phyloP scores from a whole-genome alignment of 169 alveolate genomes.

The Babesia ovata region DNA sequence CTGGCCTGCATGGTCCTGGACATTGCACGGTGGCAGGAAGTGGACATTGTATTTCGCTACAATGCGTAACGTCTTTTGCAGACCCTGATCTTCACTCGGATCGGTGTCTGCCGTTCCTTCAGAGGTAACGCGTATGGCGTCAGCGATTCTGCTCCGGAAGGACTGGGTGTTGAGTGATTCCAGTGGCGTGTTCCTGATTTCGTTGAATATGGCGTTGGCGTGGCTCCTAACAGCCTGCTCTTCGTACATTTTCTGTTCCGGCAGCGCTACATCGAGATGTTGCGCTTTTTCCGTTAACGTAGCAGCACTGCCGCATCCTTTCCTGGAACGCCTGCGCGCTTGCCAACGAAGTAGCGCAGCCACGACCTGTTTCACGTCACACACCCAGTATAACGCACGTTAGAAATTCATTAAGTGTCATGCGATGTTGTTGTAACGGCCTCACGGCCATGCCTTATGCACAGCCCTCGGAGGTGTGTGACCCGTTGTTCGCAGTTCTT shows the following conservation, averaged over 20 bases:
- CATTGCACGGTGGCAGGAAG: conserved; percentile 17
- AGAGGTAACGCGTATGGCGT: neutral
- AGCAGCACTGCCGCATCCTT: no score
- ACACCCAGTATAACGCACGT: no score
- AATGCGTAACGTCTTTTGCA: neutral
- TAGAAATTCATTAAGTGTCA: no score
- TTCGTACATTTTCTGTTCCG: conserved; percentile 12
- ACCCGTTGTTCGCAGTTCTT: no score
- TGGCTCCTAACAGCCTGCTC: conserved; percentile 6
- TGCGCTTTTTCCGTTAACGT: no score
- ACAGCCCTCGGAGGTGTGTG: no score
- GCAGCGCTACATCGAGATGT: no score
- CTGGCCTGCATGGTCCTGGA: neutral
- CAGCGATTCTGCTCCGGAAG: conserved; percentile 21
- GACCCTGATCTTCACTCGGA: neutral
- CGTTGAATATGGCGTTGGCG: conserved; percentile 50
- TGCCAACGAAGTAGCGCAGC: no score
- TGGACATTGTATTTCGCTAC: conserved; percentile 51
- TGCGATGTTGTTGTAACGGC: no score
- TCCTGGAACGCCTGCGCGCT: no score
- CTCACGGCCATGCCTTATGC: no score
- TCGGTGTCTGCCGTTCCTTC: neutral
- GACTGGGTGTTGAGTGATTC: conserved; percentile 48
- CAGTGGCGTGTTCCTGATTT: conserved; percentile 61
- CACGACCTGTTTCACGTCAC: no score